Base-by-base conservation (phyloP, 2,329 filamentous ascomycete genomes). In the Colletotrichum spaethianum region DNA sequence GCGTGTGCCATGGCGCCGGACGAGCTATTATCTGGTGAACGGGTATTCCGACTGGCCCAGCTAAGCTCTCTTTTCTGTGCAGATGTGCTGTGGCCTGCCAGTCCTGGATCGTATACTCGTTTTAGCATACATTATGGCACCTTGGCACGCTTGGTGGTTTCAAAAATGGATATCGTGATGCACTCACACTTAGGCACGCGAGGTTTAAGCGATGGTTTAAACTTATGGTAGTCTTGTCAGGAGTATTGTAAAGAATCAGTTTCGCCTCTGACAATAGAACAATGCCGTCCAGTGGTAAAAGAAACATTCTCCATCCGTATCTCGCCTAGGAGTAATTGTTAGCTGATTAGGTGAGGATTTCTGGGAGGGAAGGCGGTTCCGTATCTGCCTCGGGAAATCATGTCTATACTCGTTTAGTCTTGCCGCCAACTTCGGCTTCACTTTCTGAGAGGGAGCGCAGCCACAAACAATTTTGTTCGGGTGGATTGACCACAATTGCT, bases 391-490 rank as follows among this genome's bases (percentile, higher is more conserved):
- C 59, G 44, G 44, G 59, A 50, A 50, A 50, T 48, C 28, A 36
- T 50, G 59, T 36, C 59, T 31, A 11, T 48, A 20, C n/a, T 62
- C 59, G 59, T 48, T 18, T 62, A 62, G 59, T 62, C 59, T 62
- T 62, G 42, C 44, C 59, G 14, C 42, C 31, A 23, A 23, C 28
- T 50, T 62, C 59, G 59, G 59, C 44, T 62, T 62, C 59, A 62
- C 59, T n/a, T 62, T 50, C 59, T 50, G 38, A 16, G 11, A 46
- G 28, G 8, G 26, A 61, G 31, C 8, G 31, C 44, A 23, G 31
- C 59, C 44, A 62, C 59, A 48, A 16, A 18, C 31, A 5, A 23
- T 12, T 23, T 46, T 48, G 56, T 28, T 6, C 20, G 18, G 14
- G 56, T n/a, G 16, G 56, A 11, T 28, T n/a, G n/a, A n/a, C n/a